phyloP scores from a whole-genome alignment of 352 stramenopile genomes.

The Pythium graminicola region DNA sequence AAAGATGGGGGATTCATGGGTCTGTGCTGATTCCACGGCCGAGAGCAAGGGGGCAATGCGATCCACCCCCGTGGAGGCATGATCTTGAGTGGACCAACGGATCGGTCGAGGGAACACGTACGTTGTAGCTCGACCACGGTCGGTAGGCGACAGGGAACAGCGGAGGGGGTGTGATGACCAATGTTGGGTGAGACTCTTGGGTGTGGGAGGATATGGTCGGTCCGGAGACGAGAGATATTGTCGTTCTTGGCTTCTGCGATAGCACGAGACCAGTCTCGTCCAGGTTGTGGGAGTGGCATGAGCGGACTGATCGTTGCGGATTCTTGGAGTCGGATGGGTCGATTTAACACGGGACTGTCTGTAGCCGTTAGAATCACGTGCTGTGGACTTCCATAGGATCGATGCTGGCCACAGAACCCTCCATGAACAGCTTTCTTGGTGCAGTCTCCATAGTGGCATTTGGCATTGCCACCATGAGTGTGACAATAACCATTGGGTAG shows the following conservation, averaged over 20 bases:
- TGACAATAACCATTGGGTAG: slow-evolving; percentile 43
- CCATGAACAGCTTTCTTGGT: slow-evolving; percentile 34
- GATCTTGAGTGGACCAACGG: background rate
- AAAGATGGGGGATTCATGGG: background rate
- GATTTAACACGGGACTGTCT: slow-evolving; percentile 2
- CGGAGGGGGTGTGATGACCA: too few species aligned
- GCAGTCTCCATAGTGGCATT: slow-evolving; percentile 26
- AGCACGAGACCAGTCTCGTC: slow-evolving; percentile 11
- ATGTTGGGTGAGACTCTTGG: too few species aligned
- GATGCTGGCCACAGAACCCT: slow-evolving; percentile 34
- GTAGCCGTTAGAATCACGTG: too few species aligned
- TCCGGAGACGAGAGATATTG: background rate
- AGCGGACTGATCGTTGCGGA: slow-evolving; percentile 14
- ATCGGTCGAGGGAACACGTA: background rate
- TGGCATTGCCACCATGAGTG: slow-evolving; percentile 39
- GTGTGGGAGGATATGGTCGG: background rate
- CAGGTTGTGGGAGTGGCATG: background rate
- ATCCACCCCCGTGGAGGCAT: background rate
- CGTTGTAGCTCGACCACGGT: slow-evolving; percentile 7
- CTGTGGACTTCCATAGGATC: slow-evolving; percentile 8
- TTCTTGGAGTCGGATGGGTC: background rate
- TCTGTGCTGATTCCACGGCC: background rate
- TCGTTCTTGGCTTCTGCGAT: slow-evolving; percentile 8
- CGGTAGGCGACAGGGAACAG: slow-evolving; percentile 2
- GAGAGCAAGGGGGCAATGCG: slow-evolving; percentile 8